These are phyloP conservation scores for Fomitopsis betulina DNA, from an alignment of 1,284 basidiomycete species.

Conservation along the genomic window DNA sequence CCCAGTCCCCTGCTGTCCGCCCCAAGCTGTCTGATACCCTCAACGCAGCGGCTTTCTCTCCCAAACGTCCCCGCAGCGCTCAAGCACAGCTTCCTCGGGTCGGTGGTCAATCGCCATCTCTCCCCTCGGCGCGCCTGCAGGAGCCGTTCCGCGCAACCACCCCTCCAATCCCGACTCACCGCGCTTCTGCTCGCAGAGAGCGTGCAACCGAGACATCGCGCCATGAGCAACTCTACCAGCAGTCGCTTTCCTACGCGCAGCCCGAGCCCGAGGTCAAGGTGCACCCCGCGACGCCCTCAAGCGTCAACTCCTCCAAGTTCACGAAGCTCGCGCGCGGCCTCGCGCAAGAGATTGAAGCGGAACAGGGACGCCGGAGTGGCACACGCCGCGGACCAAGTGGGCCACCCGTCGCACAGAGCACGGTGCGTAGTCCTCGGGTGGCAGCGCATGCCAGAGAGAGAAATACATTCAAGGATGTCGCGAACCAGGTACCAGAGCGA, in stretches of 20 bases:
- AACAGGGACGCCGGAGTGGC: constrained; percentile 20
- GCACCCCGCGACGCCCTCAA: constrained; percentile 52
- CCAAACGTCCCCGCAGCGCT: constrained; percentile 58
- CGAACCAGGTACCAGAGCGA: constrained; percentile 9
- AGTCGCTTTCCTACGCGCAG: constrained; percentile 16
- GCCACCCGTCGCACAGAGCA: constrained; percentile 16
- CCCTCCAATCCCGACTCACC: constrained; percentile 6
- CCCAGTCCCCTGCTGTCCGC: constrained; percentile 30
- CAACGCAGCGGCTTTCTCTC: constrained; percentile 61
- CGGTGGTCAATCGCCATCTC: constrained; percentile 9
- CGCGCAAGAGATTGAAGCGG: constrained; percentile 47
- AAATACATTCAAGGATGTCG: constrained; percentile 16
- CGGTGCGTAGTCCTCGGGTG: constrained; percentile 14
- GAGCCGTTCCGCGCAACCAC: constrained; percentile 1
- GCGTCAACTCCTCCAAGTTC: constrained; percentile 42
- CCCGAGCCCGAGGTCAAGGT: constrained; percentile 44
- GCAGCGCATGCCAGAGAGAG: constrained; percentile 15
- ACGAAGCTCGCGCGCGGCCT: constrained; percentile 53
- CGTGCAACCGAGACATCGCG: not conserved
- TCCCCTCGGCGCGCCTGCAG: constrained; percentile 2
- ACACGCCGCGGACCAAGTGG: not conserved
- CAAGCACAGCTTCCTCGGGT: constrained; percentile 25
- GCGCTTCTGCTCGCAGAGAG: not conserved
- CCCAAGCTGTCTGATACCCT: constrained; percentile 66
- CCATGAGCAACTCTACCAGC: constrained; percentile 3